Evolutionary conservation across 2,329 filamentous ascomycete genomes (phyloP).

Genomic region (Neopestalotiopsis sp.): DNA sequence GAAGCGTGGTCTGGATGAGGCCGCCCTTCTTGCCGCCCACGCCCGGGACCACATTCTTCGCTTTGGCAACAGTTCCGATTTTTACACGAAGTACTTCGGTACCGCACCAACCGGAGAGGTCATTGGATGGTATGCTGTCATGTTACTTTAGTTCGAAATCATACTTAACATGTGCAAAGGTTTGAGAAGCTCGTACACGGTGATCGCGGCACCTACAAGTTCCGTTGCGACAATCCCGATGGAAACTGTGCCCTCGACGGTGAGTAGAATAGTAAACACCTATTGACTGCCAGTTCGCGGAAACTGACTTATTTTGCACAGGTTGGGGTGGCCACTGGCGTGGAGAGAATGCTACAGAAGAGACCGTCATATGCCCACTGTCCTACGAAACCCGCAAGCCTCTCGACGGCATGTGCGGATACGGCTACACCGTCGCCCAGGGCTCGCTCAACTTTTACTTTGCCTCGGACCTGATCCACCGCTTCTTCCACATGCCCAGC

Average conservation of each 20-base stretch:
- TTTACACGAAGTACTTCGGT: slow-evolving; percentile 72
- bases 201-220: slow-evolving; percentile 61
- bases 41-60: slow-evolving; percentile 66
- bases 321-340: slow-evolving; percentile 73
- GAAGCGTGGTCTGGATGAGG: slow-evolving; percentile 60
- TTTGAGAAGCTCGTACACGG: slow-evolving; percentile 61
- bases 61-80: slow-evolving; percentile 60
- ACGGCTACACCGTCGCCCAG: slow-evolving; percentile 65
- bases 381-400: slow-evolving; percentile 63
- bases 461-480: slow-evolving; percentile 70
- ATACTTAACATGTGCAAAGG: background rate
- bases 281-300: too few species aligned
- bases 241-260: slow-evolving; percentile 62
- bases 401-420: slow-evolving; percentile 63
- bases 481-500: slow-evolving; percentile 65
- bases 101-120: slow-evolving; percentile 60
- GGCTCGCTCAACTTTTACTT: slow-evolving; percentile 65
- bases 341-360: slow-evolving; percentile 65
- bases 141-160: background rate
- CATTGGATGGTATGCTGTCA: slow-evolving; percentile 56
- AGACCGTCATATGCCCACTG: slow-evolving; percentile 72
- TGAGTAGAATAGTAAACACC: too few species aligned
- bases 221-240: slow-evolving; percentile 73
- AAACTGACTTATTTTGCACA: slow-evolving; percentile 40
- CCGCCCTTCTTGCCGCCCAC: slow-evolving; percentile 60